Evolutionary conservation across 768 basidiomycete species (phyloP).

Genomic region (Baorangia bicolor): DNA sequence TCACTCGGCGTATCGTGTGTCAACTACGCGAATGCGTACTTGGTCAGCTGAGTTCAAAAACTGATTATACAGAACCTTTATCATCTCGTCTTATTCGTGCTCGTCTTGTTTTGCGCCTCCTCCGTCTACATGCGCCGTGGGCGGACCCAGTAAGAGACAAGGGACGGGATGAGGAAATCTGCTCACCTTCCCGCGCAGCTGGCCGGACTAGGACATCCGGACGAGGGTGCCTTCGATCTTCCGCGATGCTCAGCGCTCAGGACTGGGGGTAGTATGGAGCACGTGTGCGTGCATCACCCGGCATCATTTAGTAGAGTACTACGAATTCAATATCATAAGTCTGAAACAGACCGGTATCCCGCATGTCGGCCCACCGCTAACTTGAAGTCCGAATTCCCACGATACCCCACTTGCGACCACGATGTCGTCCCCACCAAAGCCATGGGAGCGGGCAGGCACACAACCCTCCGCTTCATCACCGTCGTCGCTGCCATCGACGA

Average conservation of each 20-base stretch:
- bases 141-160: neutral
- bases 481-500: constrained; percentile 21
- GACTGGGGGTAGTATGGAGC: constrained; percentile 45
- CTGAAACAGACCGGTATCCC: too few relatives aligned
- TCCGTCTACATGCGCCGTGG: constrained; percentile 45
- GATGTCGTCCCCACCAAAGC: constrained; percentile 87
- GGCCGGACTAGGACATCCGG: constrained; percentile 82
- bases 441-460: constrained; percentile 71
- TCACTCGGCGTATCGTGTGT: too few relatives aligned
- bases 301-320: too few relatives aligned
- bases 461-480: constrained; percentile 32
- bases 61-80: too few relatives aligned
- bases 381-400: too few relatives aligned
- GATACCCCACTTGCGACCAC: constrained; percentile 14
- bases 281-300: neutral
- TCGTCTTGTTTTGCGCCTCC: constrained; percentile 47
- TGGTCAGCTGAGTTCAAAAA: too few relatives aligned
- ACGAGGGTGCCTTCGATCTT: constrained; percentile 78
- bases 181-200: constrained; percentile 70
- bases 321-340: too few relatives aligned
- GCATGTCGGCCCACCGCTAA: too few relatives aligned
- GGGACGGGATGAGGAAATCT: constrained; percentile 40
- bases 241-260: constrained; percentile 75
- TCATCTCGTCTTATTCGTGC: constrained; percentile 56
- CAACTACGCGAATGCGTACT: too few relatives aligned